Base-by-base conservation (phyloP, 441 rosid species). In the Pelargonium myrrhifolium region DNA sequence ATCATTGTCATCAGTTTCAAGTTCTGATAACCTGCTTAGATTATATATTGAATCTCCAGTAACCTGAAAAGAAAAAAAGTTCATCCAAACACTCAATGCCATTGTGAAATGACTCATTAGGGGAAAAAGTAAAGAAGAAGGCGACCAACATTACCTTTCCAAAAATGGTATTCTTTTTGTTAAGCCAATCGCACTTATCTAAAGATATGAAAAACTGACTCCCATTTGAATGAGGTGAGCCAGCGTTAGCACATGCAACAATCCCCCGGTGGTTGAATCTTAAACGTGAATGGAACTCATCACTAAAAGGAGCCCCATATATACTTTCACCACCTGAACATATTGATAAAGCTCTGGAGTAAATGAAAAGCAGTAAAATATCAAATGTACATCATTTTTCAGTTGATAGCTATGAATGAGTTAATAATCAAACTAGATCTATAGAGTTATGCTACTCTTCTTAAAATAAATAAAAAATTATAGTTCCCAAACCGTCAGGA, bases 171-270 rank as follows among this genome's bases (percentile, higher is more conserved):
- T 87, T 84, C 75, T 91, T 84, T 55, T 69, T 65, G 67, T 91
- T 95, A 73, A 93, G 92, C 97, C 97, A 91, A 62, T 93, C 96
- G 59, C 86, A 88, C 69, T 81, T 89, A 86, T 91, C 99, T 83
- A 93, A 81, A 20, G 99, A 79, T 63, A 91, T 82, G 72, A 93
- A 93, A 77, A 93, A 93, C 75, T 91, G 97, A 71, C 96, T 91
- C 39, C 96, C 97, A 77, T 91, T 93, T 1, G 99, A 78, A 78
- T 91, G 83, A 0, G 93, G 92, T 8, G 82, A 63, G 69, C 95
- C 89, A 39, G 87, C 89, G 82, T 91, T 91, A 18, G 96, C 99
- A 79, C 93, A 91, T 2, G 97, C 99, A 51, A 93, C 89, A 59
- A 93, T 67, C 12, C 96, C 97, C 63, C 99, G 81, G 76, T 93